phyloP scores from a whole-genome alignment of 352 stramenopile species.

The Peronospora belbahrii region DNA sequence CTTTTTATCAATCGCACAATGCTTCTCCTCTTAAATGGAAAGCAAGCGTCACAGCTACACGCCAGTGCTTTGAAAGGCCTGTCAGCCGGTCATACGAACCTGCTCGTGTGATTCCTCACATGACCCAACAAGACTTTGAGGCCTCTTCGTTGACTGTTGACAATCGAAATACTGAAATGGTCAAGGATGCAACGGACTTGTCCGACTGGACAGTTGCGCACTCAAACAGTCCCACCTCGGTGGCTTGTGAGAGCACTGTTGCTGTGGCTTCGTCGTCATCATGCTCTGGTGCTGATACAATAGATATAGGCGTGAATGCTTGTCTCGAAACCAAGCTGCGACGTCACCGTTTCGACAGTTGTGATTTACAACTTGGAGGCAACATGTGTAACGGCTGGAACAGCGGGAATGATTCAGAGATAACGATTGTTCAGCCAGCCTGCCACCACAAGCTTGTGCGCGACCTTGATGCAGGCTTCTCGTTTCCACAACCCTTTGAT shows the following conservation, averaged over 20 bases:
- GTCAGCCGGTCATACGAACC: slow-evolving; percentile 7
- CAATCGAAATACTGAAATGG: slow-evolving; percentile 8
- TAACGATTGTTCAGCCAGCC: slow-evolving; percentile 11
- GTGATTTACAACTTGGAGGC: slow-evolving; percentile 2
- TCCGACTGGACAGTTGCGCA: slow-evolving; percentile 25
- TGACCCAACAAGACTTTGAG: slow-evolving; percentile 20
- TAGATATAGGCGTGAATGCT: slow-evolving; percentile 23
- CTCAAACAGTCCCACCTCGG: slow-evolving; percentile 13
- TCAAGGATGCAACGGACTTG: slow-evolving; percentile 10
- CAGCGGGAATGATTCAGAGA: slow-evolving; percentile 16
- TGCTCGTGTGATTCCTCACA: slow-evolving; percentile 5
- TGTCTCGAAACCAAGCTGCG: slow-evolving; percentile 19
- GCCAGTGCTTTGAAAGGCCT: slow-evolving; percentile 43
- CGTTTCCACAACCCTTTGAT: slow-evolving; percentile 41
- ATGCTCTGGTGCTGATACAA: slow-evolving; percentile 12
- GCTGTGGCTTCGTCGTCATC: slow-evolving; percentile 27
- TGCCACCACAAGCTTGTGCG: slow-evolving; percentile 46
- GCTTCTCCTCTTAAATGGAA: slow-evolving; percentile 44
- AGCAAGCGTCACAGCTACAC: slow-evolving; percentile 43
- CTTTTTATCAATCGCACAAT: slow-evolving; percentile 57
- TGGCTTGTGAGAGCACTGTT: slow-evolving; percentile 25
- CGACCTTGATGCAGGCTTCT: slow-evolving; percentile 47
- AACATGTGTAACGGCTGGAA: slow-evolving; percentile 21
- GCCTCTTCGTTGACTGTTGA: slow-evolving; percentile 22
- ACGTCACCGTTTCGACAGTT: slow-evolving; percentile 2